Evolutionary conservation across 2,329 filamentous ascomycete genomes (phyloP).

Genomic region (Thyridium curvatum): DNA sequence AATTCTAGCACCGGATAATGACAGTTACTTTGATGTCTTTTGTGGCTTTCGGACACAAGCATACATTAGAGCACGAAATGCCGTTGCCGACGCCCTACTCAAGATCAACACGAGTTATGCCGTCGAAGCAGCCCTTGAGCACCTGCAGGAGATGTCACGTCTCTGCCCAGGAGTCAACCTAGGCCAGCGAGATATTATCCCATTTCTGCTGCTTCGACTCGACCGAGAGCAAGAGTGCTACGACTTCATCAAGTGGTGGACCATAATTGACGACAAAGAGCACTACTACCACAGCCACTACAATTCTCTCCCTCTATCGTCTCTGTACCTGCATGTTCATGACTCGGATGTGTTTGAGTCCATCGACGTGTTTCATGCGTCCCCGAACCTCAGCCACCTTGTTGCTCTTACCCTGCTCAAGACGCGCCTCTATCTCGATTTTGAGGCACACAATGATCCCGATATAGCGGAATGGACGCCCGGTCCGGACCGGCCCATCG

Average conservation of each 20-base stretch:
- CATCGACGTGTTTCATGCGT: conserved; percentile 2
- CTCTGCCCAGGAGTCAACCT: conserved; percentile 8
- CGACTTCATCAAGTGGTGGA: conserved; percentile 42
- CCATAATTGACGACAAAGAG: conserved; percentile 11
- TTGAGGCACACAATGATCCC: background rate
- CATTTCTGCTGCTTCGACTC: conserved; percentile 18
- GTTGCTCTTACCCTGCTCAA: conserved; percentile 13
- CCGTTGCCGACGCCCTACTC: conserved; percentile 17
- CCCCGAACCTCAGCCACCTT: conserved; percentile 9
- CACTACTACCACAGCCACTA: conserved; percentile 17
- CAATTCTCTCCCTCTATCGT: conserved; percentile 22
- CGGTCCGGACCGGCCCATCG: conserved; percentile 4
- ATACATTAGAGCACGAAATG: conserved; percentile 28
- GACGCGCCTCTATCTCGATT: conserved; percentile 10
- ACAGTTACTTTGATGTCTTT: too few relatives aligned
- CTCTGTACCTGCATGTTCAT: conserved; percentile 28
- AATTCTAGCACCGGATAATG: conserved; percentile 11
- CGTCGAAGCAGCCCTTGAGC: conserved; percentile 1
- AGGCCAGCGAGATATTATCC: conserved; percentile 7
- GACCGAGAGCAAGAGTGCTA: conserved; percentile 29
- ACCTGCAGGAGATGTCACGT: conserved; percentile 6
- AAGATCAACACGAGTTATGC: conserved; percentile 16
- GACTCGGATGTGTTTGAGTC: conserved; percentile 33
- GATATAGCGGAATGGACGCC: too few relatives aligned
- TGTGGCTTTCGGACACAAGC: conserved; percentile 22